A percentile compares a stretch with the other conserved stretches of the same genome.
These are phyloP conservation scores for Kregervanrija fluxuum DNA, from an alignment of 805 yeast genomes.

Conservation along the genomic window DNA sequence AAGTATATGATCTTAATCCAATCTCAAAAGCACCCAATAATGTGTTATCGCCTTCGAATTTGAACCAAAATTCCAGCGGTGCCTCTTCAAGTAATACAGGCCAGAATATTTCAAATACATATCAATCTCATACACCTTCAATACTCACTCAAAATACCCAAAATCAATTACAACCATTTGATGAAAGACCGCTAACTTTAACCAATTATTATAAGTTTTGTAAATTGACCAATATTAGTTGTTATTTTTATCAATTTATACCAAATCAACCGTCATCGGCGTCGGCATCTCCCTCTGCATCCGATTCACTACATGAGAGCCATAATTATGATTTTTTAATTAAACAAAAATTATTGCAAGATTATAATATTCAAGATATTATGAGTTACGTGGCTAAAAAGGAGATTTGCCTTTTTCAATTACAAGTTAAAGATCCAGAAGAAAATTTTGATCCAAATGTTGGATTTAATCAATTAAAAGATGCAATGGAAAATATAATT, in stretches of 20 bases:
- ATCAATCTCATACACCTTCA: no score
- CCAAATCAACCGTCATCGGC: slow-evolving; percentile 6
- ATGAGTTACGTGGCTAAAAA: slow-evolving; percentile 25
- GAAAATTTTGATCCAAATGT: slow-evolving; percentile 9
- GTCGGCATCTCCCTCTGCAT: neutral
- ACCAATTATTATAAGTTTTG: slow-evolving; percentile 27
- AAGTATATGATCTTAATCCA: no score
- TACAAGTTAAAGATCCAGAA: slow-evolving; percentile 11
- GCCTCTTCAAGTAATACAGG: no score
- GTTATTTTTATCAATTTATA: slow-evolving; percentile 25
- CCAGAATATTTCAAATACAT: no score
- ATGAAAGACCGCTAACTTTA: slow-evolving; percentile 17
- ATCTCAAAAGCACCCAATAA: no score
- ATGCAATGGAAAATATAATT: slow-evolving; percentile 26
- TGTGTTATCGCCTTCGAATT: no score
- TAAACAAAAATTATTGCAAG: slow-evolving; percentile 18
- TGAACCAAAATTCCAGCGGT: no score
- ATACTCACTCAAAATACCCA: neutral
- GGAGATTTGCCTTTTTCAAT: slow-evolving; percentile 27
- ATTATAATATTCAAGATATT: slow-evolving; percentile 23
- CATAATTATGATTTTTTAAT: slow-evolving; percentile 23
- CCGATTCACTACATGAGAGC: slow-evolving; percentile 19
- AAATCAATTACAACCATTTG: slow-evolving; percentile 21
- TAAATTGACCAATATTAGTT: slow-evolving; percentile 20
- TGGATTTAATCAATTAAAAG: slow-evolving; percentile 25